Evolutionary conservation across 2,329 filamentous ascomycete species (phyloP).

Genomic region (Tolypocladium tundrense): DNA sequence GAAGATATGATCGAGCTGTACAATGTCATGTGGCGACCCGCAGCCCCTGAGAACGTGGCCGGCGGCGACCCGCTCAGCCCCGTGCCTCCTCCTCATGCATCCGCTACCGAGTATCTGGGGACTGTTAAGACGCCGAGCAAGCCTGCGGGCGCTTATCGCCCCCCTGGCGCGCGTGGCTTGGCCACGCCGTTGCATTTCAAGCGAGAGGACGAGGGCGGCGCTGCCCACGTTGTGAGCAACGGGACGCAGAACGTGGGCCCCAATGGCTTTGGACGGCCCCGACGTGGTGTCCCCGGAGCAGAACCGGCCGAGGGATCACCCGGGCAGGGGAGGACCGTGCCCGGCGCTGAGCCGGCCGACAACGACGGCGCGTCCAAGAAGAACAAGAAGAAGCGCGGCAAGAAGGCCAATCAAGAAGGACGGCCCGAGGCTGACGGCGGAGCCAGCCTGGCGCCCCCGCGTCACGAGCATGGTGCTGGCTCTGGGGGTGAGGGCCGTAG

Average conservation of each 20-base stretch:
- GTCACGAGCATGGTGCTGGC: conserved; percentile 23
- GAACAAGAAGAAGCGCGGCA: conserved; percentile 96
- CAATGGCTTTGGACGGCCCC: conserved; percentile 70
- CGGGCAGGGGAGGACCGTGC: conserved; percentile 58
- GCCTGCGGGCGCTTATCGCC: conserved; percentile 92
- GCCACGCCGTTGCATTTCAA: conserved; percentile 90
- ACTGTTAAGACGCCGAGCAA: conserved; percentile 92
- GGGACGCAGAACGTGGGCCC: conserved; percentile 59
- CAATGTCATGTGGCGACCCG: conserved; percentile 79
- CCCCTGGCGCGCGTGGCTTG: conserved; percentile 82
- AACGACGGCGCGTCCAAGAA: conserved; percentile 71
- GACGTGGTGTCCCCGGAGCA: conserved; percentile 78
- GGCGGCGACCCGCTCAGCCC: conserved; percentile 62
- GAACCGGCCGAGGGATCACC: conserved; percentile 57
- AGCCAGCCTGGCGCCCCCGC: conserved; percentile 36
- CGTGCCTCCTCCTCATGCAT: conserved; percentile 69
- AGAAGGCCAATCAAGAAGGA: conserved; percentile 78
- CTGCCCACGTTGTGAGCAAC: conserved; percentile 72
- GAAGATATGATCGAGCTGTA: conserved; percentile 94
- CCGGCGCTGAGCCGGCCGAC: conserved; percentile 51
- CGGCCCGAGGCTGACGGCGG: conserved; percentile 36
- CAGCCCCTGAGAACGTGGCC: conserved; percentile 47
- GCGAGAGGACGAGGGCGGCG: conserved; percentile 92
- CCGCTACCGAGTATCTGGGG: conserved; percentile 70
- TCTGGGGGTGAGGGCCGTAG: conserved; percentile 47